Percentiles rank a stretch among this genome's conserved stretches.
phyloP scores from a whole-genome alignment of 345 rosid genomes.

The Psidium friedrichsthalianum region DNA sequence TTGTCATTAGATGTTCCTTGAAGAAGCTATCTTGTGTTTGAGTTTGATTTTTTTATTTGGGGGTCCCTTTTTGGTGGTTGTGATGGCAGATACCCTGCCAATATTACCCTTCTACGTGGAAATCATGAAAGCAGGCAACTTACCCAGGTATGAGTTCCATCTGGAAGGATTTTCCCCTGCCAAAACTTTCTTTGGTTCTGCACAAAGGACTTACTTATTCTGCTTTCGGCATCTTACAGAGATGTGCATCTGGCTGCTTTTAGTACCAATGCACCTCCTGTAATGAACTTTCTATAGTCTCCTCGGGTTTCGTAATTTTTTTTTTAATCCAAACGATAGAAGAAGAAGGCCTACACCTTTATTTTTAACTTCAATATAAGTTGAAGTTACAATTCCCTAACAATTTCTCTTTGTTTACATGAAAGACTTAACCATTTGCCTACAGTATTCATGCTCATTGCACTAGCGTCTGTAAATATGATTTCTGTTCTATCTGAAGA shows the following conservation, averaged over 20 bases:
- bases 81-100: constrained; percentile 76
- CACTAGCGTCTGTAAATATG: not conserved
- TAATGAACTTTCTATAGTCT: not conserved
- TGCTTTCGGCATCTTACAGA: not conserved
- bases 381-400: not conserved
- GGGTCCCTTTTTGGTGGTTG: not conserved
- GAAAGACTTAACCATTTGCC: not conserved
- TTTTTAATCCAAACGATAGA: not conserved
- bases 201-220: not conserved
- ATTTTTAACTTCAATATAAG: not conserved
- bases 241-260: not conserved
- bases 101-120: constrained; percentile 97
- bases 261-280: not conserved
- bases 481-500: not conserved
- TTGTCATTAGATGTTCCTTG: not conserved
- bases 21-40: not conserved
- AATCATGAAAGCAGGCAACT: constrained; percentile 99
- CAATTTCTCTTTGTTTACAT: not conserved
- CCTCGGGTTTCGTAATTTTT: not conserved
- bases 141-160: constrained; percentile 63
- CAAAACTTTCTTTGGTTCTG: not conserved
- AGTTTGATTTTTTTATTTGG: not conserved
- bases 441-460: not conserved
- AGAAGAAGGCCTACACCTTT: not conserved
- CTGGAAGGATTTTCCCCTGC: not conserved